phyloP scores from a whole-genome alignment of 139 green algal genomes.

The Chlamydomonas sp. region DNA sequence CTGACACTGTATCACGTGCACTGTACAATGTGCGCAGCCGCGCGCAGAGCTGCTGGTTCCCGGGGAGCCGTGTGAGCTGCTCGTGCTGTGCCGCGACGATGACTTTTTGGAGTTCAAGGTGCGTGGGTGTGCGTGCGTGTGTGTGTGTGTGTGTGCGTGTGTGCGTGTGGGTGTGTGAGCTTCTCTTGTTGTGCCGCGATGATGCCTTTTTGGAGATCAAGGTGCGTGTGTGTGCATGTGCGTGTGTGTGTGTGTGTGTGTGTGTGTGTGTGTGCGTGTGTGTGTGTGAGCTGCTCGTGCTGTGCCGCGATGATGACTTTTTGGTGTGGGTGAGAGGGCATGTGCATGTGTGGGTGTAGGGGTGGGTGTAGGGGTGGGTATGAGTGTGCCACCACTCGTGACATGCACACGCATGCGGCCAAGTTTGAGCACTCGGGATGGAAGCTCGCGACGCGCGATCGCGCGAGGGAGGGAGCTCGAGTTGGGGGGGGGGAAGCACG shows the following conservation, averaged over 20 bases:
- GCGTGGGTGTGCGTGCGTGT: background rate
- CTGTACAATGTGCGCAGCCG: too few species aligned
- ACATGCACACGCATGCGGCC: too few species aligned
- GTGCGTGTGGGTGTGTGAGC: background rate
- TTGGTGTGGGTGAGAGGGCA: too few species aligned
- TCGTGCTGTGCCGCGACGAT: constrained; percentile 54
- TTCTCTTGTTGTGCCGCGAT: background rate
- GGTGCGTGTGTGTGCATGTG: background rate
- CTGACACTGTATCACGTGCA: too few species aligned
- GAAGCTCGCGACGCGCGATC: too few species aligned
- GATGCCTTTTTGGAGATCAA: background rate
- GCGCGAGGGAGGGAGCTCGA: too few species aligned
- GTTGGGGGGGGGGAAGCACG: too few species aligned
- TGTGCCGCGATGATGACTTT: too few species aligned
- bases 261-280: background rate
- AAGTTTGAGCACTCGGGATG: too few species aligned
- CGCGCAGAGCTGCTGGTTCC: constrained; percentile 28
- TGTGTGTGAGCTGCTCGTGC: background rate
- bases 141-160: background rate
- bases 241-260: background rate
- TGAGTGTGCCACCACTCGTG: too few species aligned
- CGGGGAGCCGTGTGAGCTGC: constrained; percentile 59
- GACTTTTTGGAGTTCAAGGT: constrained; percentile 66
- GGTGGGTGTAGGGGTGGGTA: too few species aligned
- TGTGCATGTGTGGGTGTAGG: too few species aligned